Conservation (phyloP, 179 eudicot species). For the Amaranthus tricolor region DNA sequence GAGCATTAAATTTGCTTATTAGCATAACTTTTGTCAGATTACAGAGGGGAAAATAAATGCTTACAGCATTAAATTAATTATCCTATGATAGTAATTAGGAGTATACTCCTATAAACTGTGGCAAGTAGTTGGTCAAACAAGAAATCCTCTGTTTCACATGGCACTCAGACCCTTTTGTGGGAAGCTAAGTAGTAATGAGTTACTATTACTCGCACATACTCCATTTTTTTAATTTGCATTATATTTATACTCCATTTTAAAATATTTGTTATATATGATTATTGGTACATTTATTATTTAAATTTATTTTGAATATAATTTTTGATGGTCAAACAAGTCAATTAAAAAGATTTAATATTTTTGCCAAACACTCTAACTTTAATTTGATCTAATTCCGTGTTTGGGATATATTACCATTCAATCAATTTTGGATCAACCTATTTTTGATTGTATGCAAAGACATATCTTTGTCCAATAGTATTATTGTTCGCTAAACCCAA, state of each 20-base stretch:
- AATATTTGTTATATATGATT: too few relatives aligned
- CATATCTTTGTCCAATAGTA: neutral
- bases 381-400: neutral
- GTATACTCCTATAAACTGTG: neutral
- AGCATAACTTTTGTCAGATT: conserved; percentile 16
- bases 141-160: conserved; percentile 29
- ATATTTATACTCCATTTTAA: too few relatives aligned
- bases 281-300: too few relatives aligned
- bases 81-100: neutral
- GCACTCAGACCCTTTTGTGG: conserved; percentile 14
- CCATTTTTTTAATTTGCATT: too few relatives aligned
- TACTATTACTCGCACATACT: too few relatives aligned
- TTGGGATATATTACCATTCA: neutral
- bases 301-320: too few relatives aligned
- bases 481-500: too few relatives aligned
- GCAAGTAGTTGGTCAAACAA: conserved; percentile 34
- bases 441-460: neutral
- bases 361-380: too few relatives aligned
- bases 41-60: conserved; percentile 20
- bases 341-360: too few relatives aligned
- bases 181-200: conserved; percentile 3
- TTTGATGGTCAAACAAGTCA: too few relatives aligned
- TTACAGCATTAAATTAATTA: conserved; percentile 11
- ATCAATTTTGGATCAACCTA: neutral
- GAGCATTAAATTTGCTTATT: conserved; percentile 14